phyloP scores from a whole-genome alignment of 176 grass and related monocot species.

The Tuctoria greenei region DNA sequence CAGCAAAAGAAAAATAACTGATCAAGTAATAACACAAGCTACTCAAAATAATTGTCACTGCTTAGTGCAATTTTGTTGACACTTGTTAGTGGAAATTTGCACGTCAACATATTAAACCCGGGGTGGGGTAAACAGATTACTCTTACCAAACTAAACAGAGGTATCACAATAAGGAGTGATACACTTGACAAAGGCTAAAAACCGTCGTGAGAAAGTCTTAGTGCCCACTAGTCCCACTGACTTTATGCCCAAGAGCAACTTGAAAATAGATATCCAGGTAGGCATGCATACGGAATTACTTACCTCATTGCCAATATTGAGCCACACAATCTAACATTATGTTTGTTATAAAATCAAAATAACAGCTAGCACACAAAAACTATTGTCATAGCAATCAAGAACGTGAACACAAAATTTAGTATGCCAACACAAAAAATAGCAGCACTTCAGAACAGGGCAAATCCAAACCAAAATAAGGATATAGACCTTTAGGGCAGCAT shows the following conservation, averaged over 20 bases:
- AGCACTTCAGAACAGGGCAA: background rate
- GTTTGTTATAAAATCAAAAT: background rate
- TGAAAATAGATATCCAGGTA: background rate
- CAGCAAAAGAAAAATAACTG: background rate
- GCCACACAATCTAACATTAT: background rate
- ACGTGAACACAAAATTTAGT: background rate
- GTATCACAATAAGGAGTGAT: background rate
- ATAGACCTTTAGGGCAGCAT: background rate
- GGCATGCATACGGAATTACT: background rate
- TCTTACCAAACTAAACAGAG: background rate
- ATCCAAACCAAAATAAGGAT: background rate
- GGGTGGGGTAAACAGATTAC: background rate
- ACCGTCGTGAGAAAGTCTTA: background rate
- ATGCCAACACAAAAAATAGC: background rate
- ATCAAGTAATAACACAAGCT: background rate
- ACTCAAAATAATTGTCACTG: background rate
- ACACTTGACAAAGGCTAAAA: background rate
- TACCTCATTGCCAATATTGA: background rate
- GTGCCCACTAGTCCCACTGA: slow-evolving; percentile 5
- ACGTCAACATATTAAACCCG: background rate
- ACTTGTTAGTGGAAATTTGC: background rate
- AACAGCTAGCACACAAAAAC: background rate
- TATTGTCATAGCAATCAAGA: background rate
- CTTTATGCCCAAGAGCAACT: background rate
- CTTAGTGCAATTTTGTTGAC: background rate